phyloP scores from a whole-genome alignment of 306 rosid genomes.

The Quercus glauca region DNA sequence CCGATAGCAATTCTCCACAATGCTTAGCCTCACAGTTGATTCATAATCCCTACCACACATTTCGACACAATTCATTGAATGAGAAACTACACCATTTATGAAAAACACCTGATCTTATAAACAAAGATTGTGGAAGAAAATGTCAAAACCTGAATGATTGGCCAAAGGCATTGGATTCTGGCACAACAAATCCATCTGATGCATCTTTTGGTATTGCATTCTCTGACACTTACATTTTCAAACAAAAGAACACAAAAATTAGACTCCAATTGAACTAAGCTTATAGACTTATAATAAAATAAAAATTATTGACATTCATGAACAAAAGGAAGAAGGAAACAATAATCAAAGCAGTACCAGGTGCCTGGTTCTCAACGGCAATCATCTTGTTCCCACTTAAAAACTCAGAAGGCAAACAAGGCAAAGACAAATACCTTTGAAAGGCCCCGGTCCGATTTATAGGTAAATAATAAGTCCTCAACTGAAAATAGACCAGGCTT shows the following conservation, averaged over 20 bases:
- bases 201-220: background rate
- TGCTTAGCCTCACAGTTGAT: constrained; percentile 28
- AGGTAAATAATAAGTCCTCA: too few relatives aligned
- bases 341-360: background rate
- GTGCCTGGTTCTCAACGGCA: background rate
- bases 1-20: constrained; percentile 35
- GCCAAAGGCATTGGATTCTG: constrained; percentile 2
- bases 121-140: background rate
- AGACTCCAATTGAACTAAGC: background rate
- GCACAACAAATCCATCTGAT: background rate
- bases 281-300: background rate
- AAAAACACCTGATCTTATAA: background rate
- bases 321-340: background rate
- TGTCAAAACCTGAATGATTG: background rate
- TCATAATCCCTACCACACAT: constrained; percentile 30
- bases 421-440: background rate
- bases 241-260: background rate
- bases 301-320: too few relatives aligned
- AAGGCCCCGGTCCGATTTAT: background rate
- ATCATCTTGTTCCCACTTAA: background rate
- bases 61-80: background rate
- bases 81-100: too few relatives aligned
- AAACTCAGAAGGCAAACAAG: background rate
- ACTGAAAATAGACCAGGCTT: too few relatives aligned
- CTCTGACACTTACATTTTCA: background rate